Base-by-base conservation (phyloP, 106 monocot genomes). In the Xerophyta viscosa region DNA sequence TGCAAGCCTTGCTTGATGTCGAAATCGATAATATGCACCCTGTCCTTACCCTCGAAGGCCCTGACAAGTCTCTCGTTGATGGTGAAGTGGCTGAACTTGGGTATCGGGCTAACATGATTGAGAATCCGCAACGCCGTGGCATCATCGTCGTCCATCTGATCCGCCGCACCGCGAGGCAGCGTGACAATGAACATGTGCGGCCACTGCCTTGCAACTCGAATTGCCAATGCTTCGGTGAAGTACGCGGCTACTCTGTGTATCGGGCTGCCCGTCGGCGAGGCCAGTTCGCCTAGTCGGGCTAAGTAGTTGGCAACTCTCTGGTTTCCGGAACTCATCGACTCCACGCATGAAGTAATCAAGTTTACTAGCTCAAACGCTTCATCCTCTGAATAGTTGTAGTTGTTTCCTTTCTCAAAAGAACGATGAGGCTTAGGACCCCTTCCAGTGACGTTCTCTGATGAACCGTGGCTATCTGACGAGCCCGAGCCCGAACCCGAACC, bases 1-100 rank as follows among this genome's bases (percentile, higher is more conserved):
- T 92, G 92, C 3, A 92, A 59, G 0, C 92, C 92, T 49, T 87
- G 71, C 56, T 80, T 92, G 79, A 92, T 77, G 66, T 87, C 74
- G 56, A 87, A 80, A 29, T 92, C 92, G 20, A 92, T 77, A 58
- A 92, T 71, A 69, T 92, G 92, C 10, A 92, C 66, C 27, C 71
- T 63, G 44, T 83, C 87, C 61, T 74, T 71, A 4, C 77, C 77
- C 50, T 83, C 63, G 24, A 92, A 73, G 2, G 70, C 82, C 24
- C 65, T 42, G 21, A 83, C 43, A 15, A 92, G 8, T 23, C 71
- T 71, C 63, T 87, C 80, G 58, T 87, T 92, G 46, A 87, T 13
- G 7, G 92, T 68, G 77, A 83, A 87, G 49, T 87, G 80, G 50
- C 87, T 24, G 56, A 92, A 87, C 50, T 64, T 83, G 0, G 80